Conservation (phyloP, 2,329 filamentous ascomycete species). For the Dothideomycetes sp. region DNA sequence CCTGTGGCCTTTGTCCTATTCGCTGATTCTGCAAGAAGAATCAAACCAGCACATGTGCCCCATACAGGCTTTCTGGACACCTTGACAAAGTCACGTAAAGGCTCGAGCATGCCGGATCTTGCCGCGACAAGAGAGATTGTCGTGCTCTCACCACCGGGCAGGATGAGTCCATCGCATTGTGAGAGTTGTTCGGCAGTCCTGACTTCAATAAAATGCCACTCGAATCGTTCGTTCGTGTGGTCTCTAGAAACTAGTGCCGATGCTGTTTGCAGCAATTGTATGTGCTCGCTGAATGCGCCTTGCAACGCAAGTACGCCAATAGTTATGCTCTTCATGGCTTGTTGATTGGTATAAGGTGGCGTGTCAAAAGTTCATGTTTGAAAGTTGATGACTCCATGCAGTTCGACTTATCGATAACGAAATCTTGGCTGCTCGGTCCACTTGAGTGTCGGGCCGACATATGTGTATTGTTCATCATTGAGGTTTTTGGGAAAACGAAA, state of each 20-base stretch:
- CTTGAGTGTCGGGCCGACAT: too few relatives aligned
- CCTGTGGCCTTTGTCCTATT: constrained; percentile 83
- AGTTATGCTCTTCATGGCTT: constrained; percentile 26
- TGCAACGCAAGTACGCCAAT: constrained; percentile 67
- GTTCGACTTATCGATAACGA: too few relatives aligned
- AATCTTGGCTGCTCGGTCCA: too few relatives aligned
- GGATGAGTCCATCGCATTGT: constrained; percentile 69
- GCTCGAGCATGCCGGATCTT: constrained; percentile 70
- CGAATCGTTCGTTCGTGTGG: constrained; percentile 7
- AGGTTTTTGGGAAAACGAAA: too few relatives aligned
- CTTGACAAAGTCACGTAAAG: constrained; percentile 84
- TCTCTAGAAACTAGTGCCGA: constrained; percentile 35
- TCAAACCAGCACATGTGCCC: constrained; percentile 93
- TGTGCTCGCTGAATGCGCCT: constrained; percentile 84
- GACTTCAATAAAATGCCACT: constrained; percentile 64
- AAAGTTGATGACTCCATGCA: too few relatives aligned
- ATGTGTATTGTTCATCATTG: too few relatives aligned
- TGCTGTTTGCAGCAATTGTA: constrained; percentile 63
- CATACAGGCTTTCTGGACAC: constrained; percentile 71
- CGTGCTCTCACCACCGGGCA: constrained; percentile 92
- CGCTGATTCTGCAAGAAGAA: constrained; percentile 77
- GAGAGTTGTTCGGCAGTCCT: constrained; percentile 62
- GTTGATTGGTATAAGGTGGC: background rate
- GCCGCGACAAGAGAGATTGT: constrained; percentile 82
- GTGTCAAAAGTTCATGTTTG: too few relatives aligned